Evolutionary conservation across 495 filamentous ascomycete species (phyloP), one percentile per base, ranked within the genome.

Genomic region (Aspergillus biplanus): DNA sequence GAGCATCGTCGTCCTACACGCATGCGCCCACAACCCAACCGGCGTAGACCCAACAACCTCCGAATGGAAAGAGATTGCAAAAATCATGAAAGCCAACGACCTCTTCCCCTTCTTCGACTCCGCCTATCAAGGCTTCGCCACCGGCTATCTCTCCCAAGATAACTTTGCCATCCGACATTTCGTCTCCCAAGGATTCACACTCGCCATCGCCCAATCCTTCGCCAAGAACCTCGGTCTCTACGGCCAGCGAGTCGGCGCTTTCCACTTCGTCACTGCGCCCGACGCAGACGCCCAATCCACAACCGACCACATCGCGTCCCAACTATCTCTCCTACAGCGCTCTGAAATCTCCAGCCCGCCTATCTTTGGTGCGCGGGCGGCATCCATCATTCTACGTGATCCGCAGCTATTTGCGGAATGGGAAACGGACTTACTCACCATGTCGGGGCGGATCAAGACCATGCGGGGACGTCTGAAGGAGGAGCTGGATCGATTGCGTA

Each of bases 151-250:
- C 8, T 80, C 80, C 59, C 85, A 87, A 39, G 95, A 99, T 73
- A 91, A 91, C 54, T 92, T 90, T 84, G 92, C 94, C 34, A 87
- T 99, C 68, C 89, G 91, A 39, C 90, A 97, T 81, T 99, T 99
- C 71, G 82, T 97, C 71, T 87, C 92, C 68, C 87, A 96, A 74
- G 96, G 95, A 49, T 97, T 98, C 81, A 95, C 98, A 83, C 85
- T 97, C 35, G 90, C 92, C 69, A 85, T 98, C 59, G 96, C 95
- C 5, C 94, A 99, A 82, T 94, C 90, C 27, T 99, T 97, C 74
- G 93, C 95, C 64, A 99, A 99, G 85, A 99, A 99, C 85, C 96
- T 99, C 71, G 95, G 95, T 63, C 84, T 99, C 18, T 99, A 99
- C 74, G 94, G 94, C 64, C 89, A 99, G 82, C 92, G 95, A 66